Conservation (phyloP, 2,329 filamentous ascomycete genomes). For the Leptographium radiaticola region DNA sequence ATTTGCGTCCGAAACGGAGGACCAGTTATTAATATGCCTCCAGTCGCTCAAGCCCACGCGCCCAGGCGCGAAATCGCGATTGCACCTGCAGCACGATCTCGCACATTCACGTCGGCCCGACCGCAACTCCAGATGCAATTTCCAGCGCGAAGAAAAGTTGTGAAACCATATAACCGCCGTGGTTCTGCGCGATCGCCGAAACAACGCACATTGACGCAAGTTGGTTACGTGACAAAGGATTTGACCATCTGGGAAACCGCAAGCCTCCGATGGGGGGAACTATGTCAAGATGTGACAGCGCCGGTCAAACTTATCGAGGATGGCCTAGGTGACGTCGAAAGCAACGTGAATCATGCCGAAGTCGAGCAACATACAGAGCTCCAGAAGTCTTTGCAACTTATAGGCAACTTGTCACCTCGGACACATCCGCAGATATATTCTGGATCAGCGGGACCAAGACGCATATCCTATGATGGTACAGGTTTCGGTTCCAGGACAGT, state of each 20-base stretch:
- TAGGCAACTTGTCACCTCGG: no score
- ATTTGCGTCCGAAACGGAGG: neutral
- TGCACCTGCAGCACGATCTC: neutral
- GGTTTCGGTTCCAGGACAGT: neutral
- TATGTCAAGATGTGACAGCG: neutral
- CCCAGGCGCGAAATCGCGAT: neutral
- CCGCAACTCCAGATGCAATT: conserved; percentile 18
- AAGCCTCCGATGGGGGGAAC: conserved; percentile 4
- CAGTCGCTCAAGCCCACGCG: neutral
- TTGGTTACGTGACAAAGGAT: conserved; percentile 14
- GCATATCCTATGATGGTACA: neutral
- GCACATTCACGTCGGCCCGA: conserved; percentile 15
- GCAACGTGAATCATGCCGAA: neutral
- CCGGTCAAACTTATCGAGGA: neutral
- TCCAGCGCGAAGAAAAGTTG: conserved; percentile 14
- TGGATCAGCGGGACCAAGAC: neutral
- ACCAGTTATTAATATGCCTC: neutral
- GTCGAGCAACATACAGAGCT: neutral
- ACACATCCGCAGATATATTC: neutral
- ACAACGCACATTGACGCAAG: conserved; percentile 23
- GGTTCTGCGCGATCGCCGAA: conserved; percentile 5
- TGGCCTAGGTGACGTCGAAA: neutral
- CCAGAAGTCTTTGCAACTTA: no score
- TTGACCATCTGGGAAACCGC: conserved; percentile 4
- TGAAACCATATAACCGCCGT: conserved; percentile 17